A percentile compares a stretch with the other conserved stretches of the same genome.
Evolutionary conservation across 208 protist genomes (phyloP).

Genomic region (Porcisia hertigi): DNA sequence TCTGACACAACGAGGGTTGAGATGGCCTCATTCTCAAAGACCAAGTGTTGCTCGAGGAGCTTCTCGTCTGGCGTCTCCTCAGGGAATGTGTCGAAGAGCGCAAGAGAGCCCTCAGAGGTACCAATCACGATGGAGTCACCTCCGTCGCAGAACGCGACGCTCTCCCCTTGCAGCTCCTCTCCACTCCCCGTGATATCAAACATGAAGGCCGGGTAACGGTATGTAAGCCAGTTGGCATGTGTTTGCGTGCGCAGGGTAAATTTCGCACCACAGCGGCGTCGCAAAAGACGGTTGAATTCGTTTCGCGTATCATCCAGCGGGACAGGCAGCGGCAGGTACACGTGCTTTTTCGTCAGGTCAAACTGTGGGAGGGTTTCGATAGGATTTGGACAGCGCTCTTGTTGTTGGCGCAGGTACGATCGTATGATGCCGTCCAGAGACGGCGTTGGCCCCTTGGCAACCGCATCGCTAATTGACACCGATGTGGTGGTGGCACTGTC

Average conservation of each 20-base stretch:
- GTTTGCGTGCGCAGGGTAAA: conserved; percentile 52
- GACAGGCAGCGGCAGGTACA: conserved; percentile 61
- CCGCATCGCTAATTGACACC: conserved; percentile 29
- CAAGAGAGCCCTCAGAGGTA: conserved; percentile 77
- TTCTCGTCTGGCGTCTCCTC: conserved; percentile 73
- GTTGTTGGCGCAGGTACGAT: conserved; percentile 84
- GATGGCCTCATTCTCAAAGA: conserved; percentile 83
- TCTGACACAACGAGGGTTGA: conserved; percentile 53
- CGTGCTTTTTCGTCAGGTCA: conserved; percentile 79
- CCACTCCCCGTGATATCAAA: conserved; percentile 77
- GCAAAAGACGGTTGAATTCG: conserved; percentile 64
- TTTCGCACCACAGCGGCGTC: conserved; percentile 49
- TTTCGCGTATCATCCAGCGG: conserved; percentile 72
- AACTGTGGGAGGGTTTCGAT: conserved; percentile 90
- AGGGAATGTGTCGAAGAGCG: conserved; percentile 83
- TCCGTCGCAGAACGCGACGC: conserved; percentile 78
- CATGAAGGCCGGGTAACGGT: conserved; percentile 78
- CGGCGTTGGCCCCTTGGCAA: conserved; percentile 25
- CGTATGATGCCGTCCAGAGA: conserved; percentile 64
- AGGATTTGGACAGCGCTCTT: conserved; percentile 76
- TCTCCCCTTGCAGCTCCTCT: conserved; percentile 74
- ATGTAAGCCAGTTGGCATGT: conserved; percentile 68
- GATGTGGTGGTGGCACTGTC: conserved; percentile 13
- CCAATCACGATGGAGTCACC: conserved; percentile 80
- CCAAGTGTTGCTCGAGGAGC: conserved; percentile 77